Evolutionary conservation across 2,329 filamentous ascomycete species (phyloP), one percentile per base, ranked within the genome.

Genomic region (Aspergillus ruber): DNA sequence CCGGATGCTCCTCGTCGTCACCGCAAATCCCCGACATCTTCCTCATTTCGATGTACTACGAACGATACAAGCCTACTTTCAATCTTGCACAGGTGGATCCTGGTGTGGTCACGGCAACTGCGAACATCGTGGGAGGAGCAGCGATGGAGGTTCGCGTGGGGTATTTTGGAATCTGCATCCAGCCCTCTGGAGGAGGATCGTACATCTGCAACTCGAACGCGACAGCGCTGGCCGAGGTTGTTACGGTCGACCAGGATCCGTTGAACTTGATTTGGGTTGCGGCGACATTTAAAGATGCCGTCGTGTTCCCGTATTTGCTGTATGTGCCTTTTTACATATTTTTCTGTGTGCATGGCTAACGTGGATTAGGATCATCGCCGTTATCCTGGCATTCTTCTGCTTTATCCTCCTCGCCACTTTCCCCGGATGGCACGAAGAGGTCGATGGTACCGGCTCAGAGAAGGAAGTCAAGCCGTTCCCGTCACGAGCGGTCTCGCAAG

Each of bases 141-240:
- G 80, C 82, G 50, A 76, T 98, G 43, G 89, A 95, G 68, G 90
- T 93, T 21, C 85, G 93, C 48, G 93, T 98, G 25, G 93, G 93
- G 56, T 98, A 95, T 75, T 98, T 98, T 63, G 93, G 93, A 58
- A 95, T 98, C 68, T 98, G 93, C 73, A 83, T 97, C 68, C 93
- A 90, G 71, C 84, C 88, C 1, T 21, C 21, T 21, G 89, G 95
- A 65, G 87, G 86, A 50, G 91, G 91, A 56, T 83, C 85, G 18
- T 98, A 89, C 81, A 81, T 97, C 50, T 98, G 93, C 79, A 93
- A 88, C 68, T 94, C 95, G 77, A 98, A 98, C 70, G 93, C 93
- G 17, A 96, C 91, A 2, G 84, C 90, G 2, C 79, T 98, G 42
- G 91, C 93, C 33, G 86, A 93, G 67, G 85, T 95, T 71, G 81